Conservation (phyloP, 1,139 yeast species). For the Saccharomycopsis crataegensis region DNA sequence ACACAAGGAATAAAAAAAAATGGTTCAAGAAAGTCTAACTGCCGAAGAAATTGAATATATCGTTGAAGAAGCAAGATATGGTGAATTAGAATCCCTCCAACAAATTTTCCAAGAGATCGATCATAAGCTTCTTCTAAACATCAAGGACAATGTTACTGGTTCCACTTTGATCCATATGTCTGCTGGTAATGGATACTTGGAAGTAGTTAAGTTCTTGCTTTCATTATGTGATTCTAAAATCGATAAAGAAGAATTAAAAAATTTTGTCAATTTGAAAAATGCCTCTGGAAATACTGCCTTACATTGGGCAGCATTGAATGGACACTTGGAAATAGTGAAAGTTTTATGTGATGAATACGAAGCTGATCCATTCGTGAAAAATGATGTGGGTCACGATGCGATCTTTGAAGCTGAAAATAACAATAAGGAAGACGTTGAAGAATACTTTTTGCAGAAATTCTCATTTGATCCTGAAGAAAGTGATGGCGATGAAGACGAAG, state of each 20-base stretch:
- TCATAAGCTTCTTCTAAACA: slow-evolving; percentile 40
- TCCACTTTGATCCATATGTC: slow-evolving; percentile 91
- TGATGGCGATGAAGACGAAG: slow-evolving; percentile 26
- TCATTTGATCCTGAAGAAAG: slow-evolving; percentile 44
- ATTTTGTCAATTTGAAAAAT: slow-evolving; percentile 51
- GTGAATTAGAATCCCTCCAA: slow-evolving; percentile 69
- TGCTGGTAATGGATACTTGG: slow-evolving; percentile 86
- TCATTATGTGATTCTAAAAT: slow-evolving; percentile 32
- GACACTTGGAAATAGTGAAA: slow-evolving; percentile 67
- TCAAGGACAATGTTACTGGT: slow-evolving; percentile 43
- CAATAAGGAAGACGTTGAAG: slow-evolving; percentile 56
- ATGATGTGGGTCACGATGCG: slow-evolving; percentile 71
- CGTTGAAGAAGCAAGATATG: slow-evolving; percentile 76
- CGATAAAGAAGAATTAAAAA: slow-evolving; percentile 35
- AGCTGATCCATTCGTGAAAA: slow-evolving; percentile 77
- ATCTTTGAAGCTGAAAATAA: slow-evolving; percentile 84
- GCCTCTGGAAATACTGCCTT: slow-evolving; percentile 86
- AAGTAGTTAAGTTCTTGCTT: slow-evolving; percentile 54
- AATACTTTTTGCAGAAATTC: slow-evolving; percentile 64
- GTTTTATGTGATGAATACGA: slow-evolving; percentile 61
- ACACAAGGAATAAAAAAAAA: background rate
- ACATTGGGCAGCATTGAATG: slow-evolving; percentile 93
- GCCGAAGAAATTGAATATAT: slow-evolving; percentile 81
- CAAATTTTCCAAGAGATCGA: slow-evolving; percentile 60
- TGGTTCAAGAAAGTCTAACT: slow-evolving; percentile 28